These are phyloP conservation scores for Cyclotella choctawhatcheeana DNA, from an alignment of 108 stramenopile species.

Conservation along the genomic window DNA sequence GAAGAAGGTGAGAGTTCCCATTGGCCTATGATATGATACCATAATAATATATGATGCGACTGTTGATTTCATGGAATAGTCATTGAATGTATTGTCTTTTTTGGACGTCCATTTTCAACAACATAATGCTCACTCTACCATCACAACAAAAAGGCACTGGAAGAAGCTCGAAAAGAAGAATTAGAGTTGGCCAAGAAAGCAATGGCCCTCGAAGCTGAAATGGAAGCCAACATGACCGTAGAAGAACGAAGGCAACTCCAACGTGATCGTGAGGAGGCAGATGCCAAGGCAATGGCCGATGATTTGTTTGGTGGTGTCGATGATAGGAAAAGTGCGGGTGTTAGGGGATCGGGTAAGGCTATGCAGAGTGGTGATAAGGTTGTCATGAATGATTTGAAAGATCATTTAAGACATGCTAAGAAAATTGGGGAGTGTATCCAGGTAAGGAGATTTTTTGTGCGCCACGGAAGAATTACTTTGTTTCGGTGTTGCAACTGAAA, in stretches of 20 bases:
- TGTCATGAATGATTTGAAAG: constrained; percentile 85
- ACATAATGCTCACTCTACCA: too few species aligned
- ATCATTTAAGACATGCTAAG: constrained; percentile 89
- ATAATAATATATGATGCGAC: too few species aligned
- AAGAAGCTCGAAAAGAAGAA: constrained; percentile 69
- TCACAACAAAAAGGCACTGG: constrained; percentile 60
- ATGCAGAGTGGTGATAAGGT: constrained; percentile 72
- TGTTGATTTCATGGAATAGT: too few species aligned
- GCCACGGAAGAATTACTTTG: too few species aligned
- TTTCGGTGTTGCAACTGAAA: too few species aligned
- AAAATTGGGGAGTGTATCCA: constrained; percentile 78
- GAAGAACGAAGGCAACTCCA: constrained; percentile 72
- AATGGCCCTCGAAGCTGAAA: constrained; percentile 86
- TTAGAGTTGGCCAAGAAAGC: constrained; percentile 82
- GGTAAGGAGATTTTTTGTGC: constrained; percentile 50
- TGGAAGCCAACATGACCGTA: constrained; percentile 85
- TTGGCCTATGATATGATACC: too few species aligned
- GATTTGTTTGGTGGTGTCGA: constrained; percentile 88
- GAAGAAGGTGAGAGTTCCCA: constrained; percentile 72
- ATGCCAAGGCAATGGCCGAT: constrained; percentile 80
- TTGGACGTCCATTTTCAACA: too few species aligned
- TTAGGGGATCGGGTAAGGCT: constrained; percentile 19
- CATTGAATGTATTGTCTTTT: too few species aligned
- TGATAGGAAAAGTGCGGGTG: constrained; percentile 20
- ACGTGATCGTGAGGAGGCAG: constrained; percentile 74